Conservation (phyloP, 2,329 filamentous ascomycete genomes). For the Pseudocercospora fuligena region DNA sequence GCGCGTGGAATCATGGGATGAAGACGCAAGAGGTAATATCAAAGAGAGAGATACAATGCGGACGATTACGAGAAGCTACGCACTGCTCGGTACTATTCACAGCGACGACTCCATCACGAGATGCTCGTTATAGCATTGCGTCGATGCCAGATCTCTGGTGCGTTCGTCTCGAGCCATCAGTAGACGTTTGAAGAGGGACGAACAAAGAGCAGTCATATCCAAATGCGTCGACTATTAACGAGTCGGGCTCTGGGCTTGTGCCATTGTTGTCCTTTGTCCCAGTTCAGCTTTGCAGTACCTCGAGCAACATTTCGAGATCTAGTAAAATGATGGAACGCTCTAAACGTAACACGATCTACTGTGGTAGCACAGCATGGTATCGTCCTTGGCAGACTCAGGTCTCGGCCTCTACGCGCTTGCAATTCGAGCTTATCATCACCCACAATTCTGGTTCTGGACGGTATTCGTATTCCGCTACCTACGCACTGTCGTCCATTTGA, state of each 20-base stretch:
- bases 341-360: neutral
- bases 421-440: constrained; percentile 1
- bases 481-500: constrained; percentile 15
- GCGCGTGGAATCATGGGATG: too few relatives aligned
- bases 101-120: too few relatives aligned
- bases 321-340: neutral
- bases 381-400: neutral
- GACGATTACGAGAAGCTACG: too few relatives aligned
- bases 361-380: neutral
- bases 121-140: too few relatives aligned
- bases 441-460: constrained; percentile 12
- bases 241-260: neutral
- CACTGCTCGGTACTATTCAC: too few relatives aligned
- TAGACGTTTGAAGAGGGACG: neutral
- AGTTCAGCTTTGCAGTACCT: neutral
- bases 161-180: neutral
- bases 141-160: too few relatives aligned
- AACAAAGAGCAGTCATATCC: neutral
- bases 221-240: neutral
- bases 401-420: neutral
- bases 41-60: too few relatives aligned
- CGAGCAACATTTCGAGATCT: neutral
- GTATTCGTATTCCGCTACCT: constrained; percentile 22
- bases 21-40: too few relatives aligned
- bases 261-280: neutral